These are phyloP conservation scores for Exophiala alcalophila DNA, from an alignment of 2,329 filamentous ascomycete genomes.

Conservation along the genomic window DNA sequence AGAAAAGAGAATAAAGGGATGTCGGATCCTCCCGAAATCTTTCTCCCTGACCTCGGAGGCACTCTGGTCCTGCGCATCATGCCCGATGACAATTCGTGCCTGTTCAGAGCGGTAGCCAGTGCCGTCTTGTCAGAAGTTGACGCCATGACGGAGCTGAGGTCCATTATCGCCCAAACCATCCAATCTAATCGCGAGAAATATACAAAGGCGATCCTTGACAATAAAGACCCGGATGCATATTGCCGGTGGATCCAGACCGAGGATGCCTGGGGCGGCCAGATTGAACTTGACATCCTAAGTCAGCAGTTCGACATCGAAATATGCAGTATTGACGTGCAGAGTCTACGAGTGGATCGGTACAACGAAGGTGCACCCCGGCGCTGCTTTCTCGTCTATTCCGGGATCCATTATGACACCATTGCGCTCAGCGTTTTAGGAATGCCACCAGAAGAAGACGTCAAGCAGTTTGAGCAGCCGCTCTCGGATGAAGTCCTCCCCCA, in stretches of 20 bases:
- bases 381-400: slow-evolving; percentile 76
- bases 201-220: slow-evolving; percentile 72
- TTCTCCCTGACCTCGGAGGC: slow-evolving; percentile 55
- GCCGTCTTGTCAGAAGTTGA: slow-evolving; percentile 68
- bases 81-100: slow-evolving; percentile 93
- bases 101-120: slow-evolving; percentile 84
- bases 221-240: slow-evolving; percentile 66
- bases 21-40: slow-evolving; percentile 61
- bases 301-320: slow-evolving; percentile 84
- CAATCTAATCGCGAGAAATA: slow-evolving; percentile 69
- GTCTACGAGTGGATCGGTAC: slow-evolving; percentile 66
- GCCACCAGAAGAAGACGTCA: slow-evolving; percentile 73
- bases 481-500: slow-evolving; percentile 53
- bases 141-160: slow-evolving; percentile 69
- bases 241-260: slow-evolving; percentile 76
- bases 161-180: slow-evolving; percentile 75
- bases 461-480: slow-evolving; percentile 63
- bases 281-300: slow-evolving; percentile 81
- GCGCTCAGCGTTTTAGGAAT: slow-evolving; percentile 65
- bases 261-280: slow-evolving; percentile 85
- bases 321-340: slow-evolving; percentile 75
- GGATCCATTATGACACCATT: slow-evolving; percentile 90
- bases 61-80: slow-evolving; percentile 78
- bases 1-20: slow-evolving; percentile 45
- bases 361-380: slow-evolving; percentile 69